Evolutionary conservation across 192 early-diverging fungal species (phyloP).

Genomic region (Allomyces macrogynus): DNA sequence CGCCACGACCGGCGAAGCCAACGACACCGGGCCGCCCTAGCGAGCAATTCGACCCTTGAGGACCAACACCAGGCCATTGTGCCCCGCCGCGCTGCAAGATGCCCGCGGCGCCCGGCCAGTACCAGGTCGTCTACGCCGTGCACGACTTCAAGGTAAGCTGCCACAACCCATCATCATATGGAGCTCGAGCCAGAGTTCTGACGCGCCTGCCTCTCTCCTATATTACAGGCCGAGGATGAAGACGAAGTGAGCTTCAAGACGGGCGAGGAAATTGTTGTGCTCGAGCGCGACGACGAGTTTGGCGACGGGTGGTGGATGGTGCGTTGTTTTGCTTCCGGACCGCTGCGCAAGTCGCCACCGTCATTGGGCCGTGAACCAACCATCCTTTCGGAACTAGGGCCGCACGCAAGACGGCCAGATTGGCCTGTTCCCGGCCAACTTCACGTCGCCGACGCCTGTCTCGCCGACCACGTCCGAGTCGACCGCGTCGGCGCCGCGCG

Average conservation of each 20-base stretch:
- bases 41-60: too few relatives aligned
- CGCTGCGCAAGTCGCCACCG: not conserved
- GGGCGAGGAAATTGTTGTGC: constrained; percentile 42
- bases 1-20: too few relatives aligned
- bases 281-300: constrained; percentile 47
- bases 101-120: not conserved
- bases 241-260: constrained; percentile 46
- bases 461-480: not conserved
- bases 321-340: constrained; percentile 4
- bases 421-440: constrained; percentile 57
- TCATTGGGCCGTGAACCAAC: constrained; percentile 1
- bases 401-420: constrained; percentile 36
- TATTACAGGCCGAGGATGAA: constrained; percentile 30
- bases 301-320: constrained; percentile 65
- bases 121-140: constrained; percentile 20
- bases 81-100: too few relatives aligned
- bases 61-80: too few relatives aligned
- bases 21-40: too few relatives aligned
- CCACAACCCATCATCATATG: too few relatives aligned
- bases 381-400: constrained; percentile 29
- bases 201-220: not conserved
- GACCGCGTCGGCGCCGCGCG: too few relatives aligned
- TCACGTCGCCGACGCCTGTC: not conserved
- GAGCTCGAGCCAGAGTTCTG: too few relatives aligned
- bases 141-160: constrained; percentile 21